These are phyloP conservation scores for Malassezia brasiliensis DNA, from an alignment of 1,284 basidiomycete genomes.

Conservation along the genomic window DNA sequence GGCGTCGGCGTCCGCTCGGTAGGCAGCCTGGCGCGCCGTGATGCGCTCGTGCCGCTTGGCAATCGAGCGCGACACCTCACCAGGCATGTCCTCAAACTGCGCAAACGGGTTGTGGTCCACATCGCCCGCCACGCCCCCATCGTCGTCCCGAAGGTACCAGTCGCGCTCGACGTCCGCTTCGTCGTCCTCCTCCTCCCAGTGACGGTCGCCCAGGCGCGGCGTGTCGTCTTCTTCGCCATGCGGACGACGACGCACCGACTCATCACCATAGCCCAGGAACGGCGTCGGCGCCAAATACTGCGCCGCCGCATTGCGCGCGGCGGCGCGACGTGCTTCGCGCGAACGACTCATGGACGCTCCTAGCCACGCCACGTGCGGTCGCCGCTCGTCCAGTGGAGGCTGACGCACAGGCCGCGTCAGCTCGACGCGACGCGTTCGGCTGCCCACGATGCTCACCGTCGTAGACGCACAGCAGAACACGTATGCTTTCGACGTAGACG, in stretches of 20 bases:
- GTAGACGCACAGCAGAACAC: slow-evolving; percentile 34
- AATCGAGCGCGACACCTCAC: slow-evolving; percentile 20
- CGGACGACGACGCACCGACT: slow-evolving; percentile 4
- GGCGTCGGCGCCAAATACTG: slow-evolving; percentile 8
- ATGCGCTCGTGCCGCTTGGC: slow-evolving; percentile 37
- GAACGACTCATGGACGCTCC: not conserved
- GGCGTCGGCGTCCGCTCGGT: slow-evolving; percentile 86
- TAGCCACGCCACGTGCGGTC: not conserved
- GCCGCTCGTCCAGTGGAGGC: not conserved
- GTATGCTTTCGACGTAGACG: slow-evolving; percentile 34
- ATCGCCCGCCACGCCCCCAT: slow-evolving; percentile 56
- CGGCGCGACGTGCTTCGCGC: not conserved
- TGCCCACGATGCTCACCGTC: slow-evolving; percentile 35
- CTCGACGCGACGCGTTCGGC: not conserved
- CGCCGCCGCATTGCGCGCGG: not conserved
- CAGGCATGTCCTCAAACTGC: slow-evolving; percentile 67
- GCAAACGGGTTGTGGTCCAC: slow-evolving; percentile 85
- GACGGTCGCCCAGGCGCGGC: slow-evolving; percentile 21
- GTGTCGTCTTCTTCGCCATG: slow-evolving; percentile 58
- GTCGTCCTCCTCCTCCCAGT: slow-evolving; percentile 26
- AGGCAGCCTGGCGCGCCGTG: slow-evolving; percentile 43
- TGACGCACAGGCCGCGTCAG: slow-evolving; percentile 6
- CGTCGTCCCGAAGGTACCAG: slow-evolving; percentile 43
- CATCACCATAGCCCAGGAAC: slow-evolving; percentile 13
- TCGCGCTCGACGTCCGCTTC: slow-evolving; percentile 37